Conservation (phyloP, 2,329 filamentous ascomycete species). For the Leptographium wingfieldii region DNA sequence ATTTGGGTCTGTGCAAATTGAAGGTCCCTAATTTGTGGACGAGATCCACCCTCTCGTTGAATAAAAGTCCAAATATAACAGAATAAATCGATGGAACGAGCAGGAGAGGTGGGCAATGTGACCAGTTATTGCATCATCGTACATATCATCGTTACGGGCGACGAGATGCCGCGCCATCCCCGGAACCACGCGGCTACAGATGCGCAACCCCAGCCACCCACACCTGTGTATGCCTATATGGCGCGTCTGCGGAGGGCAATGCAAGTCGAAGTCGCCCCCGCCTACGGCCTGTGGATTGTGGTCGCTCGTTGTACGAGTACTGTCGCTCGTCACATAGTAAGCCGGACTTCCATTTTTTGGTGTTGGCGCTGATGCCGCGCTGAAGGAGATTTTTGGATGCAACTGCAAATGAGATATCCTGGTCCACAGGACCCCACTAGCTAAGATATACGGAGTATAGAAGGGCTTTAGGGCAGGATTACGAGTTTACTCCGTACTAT, state of each 20-base stretch:
- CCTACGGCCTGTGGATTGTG: background rate
- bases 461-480: background rate
- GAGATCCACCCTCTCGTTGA: background rate
- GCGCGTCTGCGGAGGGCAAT: background rate
- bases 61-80: background rate
- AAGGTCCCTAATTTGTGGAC: background rate
- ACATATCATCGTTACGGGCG: background rate
- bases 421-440: background rate
- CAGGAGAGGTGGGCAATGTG: background rate
- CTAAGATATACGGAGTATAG: too few species aligned
- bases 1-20: background rate
- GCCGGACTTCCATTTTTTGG: background rate
- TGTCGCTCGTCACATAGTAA: background rate
- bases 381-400: background rate
- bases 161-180: background rate
- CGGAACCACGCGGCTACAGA: background rate
- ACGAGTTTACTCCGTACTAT: too few species aligned
- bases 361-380: background rate
- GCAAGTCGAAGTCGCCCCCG: background rate
- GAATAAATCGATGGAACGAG: background rate
- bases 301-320: background rate
- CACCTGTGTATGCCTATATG: background rate
- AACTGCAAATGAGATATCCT: background rate
- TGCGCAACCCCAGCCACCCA: background rate
- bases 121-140: slow-evolving; percentile 1